Base-by-base conservation (phyloP, 2,329 filamentous ascomycete genomes). In the Akanthomyces dipterigenus region DNA sequence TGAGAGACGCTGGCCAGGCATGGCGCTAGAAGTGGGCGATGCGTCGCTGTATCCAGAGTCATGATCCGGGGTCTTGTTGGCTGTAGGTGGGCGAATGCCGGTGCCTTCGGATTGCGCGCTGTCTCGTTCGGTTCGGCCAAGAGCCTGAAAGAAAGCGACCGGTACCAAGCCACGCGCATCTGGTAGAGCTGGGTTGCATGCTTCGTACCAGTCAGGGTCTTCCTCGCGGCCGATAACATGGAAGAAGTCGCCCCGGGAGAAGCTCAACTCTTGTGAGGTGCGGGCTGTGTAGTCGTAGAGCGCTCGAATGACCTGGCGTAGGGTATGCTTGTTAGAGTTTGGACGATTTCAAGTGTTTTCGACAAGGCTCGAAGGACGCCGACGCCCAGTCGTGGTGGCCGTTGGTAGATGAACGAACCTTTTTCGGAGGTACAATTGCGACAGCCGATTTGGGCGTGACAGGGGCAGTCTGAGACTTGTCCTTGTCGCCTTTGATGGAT, bases 141-240 rank as follows among this genome's bases (percentile, higher is more conserved):
- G 84, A 43, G 88, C 85, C 74, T 98, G 92, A 76, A 99, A 99
- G 77, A 92, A 97, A 62, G 88, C 86, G 62, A 97, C 95, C 8
- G 95, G 95, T 49, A 99, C 95, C 63, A 99, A 83, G 64, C 95
- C 95, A 67, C 92, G 87, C 55, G 91, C 91, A 76, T 89, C 89
- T 70, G 90, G 91, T 66, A 96, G 81, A 55, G 90, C 85, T 63
- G 95, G 95, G 73, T 99, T 99, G 81, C 92, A 98, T 61, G 93
- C 95, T 77, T 98, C 95, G 82, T 97, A 99, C 93, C 95, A 99
- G 73, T 97, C 91, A 45, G 80, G 78, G 73, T 98, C 93, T 80
- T 97, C 88, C 78, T 98, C 95, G 74, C 93, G 89, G 70, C 90
- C 91, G 74, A 98, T 93, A 66, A 99, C 95, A 79, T 98, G 93